Evolutionary conservation across 176 grass and related monocot species (phyloP).

Genomic region (Bothriochloa decipiens): DNA sequence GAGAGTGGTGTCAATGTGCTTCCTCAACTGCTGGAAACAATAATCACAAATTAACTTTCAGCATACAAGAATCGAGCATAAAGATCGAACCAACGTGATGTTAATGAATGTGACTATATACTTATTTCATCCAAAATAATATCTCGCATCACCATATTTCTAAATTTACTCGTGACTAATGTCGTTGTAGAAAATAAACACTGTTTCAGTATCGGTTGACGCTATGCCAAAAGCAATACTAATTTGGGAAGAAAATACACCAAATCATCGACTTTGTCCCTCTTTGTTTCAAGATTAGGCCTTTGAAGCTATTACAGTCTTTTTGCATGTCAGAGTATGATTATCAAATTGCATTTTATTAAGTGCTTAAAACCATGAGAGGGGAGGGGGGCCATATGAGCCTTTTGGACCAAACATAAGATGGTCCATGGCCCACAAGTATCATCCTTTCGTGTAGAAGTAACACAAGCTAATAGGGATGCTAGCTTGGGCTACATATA

Average conservation of each 20-base stretch:
- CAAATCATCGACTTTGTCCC: no score
- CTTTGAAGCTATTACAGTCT: no score
- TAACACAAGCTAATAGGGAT: background rate
- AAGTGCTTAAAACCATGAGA: background rate
- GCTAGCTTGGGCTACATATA: no score
- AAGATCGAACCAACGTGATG: no score
- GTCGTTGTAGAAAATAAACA: background rate
- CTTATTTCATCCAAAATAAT: background rate
- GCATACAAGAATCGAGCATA: background rate
- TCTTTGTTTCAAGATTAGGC: no score
- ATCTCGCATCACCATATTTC: background rate
- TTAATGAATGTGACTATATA: background rate
- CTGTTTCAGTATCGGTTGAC: background rate
- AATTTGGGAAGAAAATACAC: background rate
- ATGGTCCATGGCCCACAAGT: background rate
- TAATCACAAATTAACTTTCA: background rate
- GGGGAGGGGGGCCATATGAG: background rate
- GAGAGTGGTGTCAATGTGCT: constrained; percentile 74
- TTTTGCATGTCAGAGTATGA: no score
- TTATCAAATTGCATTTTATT: background rate
- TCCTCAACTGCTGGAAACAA: constrained; percentile 64
- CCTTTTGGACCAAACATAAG: background rate
- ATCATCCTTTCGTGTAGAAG: background rate
- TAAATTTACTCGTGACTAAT: background rate
- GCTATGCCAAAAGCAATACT: background rate